phyloP scores from a whole-genome alignment of 495 filamentous ascomycete genomes.

The Penicillium flavigenum region DNA sequence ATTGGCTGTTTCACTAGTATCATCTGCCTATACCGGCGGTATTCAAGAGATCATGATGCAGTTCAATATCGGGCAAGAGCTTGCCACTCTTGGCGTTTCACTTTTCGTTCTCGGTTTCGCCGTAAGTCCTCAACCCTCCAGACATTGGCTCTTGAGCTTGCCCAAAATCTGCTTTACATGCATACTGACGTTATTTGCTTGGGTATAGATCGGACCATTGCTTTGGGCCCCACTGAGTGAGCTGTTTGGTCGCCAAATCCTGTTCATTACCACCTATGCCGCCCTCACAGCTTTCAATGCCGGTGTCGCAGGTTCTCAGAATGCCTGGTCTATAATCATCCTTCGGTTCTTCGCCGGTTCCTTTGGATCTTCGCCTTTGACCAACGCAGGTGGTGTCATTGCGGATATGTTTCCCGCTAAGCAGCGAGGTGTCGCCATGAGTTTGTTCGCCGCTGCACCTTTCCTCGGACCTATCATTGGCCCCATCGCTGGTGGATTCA shows the following conservation, averaged over 20 bases:
- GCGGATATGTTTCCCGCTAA: constrained; percentile 68
- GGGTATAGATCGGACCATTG: constrained; percentile 44
- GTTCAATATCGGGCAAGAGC: constrained; percentile 59
- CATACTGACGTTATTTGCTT: constrained; percentile 5
- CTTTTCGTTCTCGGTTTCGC: constrained; percentile 76
- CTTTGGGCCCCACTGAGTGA: constrained; percentile 68
- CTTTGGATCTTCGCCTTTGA: constrained; percentile 73
- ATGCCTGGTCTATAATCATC: constrained; percentile 64
- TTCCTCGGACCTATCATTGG: constrained; percentile 70
- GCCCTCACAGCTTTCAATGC: constrained; percentile 69
- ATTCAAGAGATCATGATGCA: constrained; percentile 57
- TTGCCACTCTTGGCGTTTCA: constrained; percentile 67
- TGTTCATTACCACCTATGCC: constrained; percentile 64
- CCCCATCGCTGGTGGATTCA: constrained; percentile 60
- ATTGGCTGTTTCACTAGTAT: constrained; percentile 72
- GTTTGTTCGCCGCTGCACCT: constrained; percentile 64
- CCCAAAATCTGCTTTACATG: not conserved
- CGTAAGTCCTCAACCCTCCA: constrained; percentile 34
- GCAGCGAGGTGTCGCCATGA: constrained; percentile 63
- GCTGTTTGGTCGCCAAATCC: constrained; percentile 69
- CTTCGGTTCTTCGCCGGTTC: constrained; percentile 76
- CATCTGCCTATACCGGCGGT: constrained; percentile 74
- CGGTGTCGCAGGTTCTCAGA: constrained; percentile 60
- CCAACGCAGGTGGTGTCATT: constrained; percentile 72
- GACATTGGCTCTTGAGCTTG: constrained; percentile 2